Conservation (phyloP, 495 filamentous ascomycete species). For the Friedmanniomyces simplex region DNA sequence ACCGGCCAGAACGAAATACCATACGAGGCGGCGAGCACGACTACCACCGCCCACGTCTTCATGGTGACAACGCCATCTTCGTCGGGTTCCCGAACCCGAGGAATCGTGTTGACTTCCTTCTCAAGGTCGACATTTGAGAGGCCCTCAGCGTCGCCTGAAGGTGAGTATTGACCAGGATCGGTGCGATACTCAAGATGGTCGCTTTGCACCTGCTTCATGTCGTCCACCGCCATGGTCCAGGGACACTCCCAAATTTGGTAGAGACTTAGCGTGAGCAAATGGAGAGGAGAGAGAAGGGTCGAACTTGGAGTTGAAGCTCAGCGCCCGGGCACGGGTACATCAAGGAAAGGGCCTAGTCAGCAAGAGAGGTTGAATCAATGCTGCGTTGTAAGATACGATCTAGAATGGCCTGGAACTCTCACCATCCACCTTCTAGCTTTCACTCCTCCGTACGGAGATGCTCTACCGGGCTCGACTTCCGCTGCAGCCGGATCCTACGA, state of each 20-base stretch:
- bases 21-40: conserved; percentile 27
- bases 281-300: too few species aligned
- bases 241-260: not conserved
- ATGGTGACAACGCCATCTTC: conserved; percentile 3
- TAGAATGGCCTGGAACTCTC: too few species aligned
- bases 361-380: too few species aligned
- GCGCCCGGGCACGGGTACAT: too few species aligned
- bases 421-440: too few species aligned
- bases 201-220: not conserved
- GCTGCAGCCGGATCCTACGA: too few species aligned
- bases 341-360: too few species aligned
- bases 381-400: too few species aligned
- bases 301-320: too few species aligned
- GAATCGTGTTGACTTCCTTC: not conserved
- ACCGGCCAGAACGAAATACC: conserved; percentile 33
- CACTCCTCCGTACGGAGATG: too few species aligned
- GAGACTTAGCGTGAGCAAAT: not conserved
- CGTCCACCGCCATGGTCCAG: not conserved
- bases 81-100: not conserved
- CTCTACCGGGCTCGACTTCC: too few species aligned
- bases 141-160: not conserved
- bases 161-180: not conserved
- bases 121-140: not conserved
- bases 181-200: not conserved
- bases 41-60: conserved; percentile 11